Evolutionary conservation across 169 alveolate species (phyloP).

Genomic region (Plasmodium sp.): DNA sequence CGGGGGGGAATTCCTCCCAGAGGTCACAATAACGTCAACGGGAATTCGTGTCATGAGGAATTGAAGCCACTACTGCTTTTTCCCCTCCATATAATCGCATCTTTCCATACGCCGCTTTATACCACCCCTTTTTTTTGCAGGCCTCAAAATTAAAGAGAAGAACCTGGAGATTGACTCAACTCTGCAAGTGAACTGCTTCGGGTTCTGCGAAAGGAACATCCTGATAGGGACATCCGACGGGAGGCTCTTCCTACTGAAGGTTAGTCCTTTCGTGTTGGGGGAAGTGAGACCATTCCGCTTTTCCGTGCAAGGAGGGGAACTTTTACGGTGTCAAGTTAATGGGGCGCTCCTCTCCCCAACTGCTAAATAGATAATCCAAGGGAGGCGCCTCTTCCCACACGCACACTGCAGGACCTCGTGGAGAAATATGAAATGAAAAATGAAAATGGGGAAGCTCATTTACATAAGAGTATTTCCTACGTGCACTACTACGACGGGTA

Average conservation of each 20-base stretch:
- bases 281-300: neutral
- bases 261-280: neutral
- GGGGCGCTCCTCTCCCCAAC: neutral
- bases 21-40: neutral
- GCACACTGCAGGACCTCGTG: conserved; percentile 12
- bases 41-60: neutral
- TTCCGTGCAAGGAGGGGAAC: neutral
- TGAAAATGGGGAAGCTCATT: neutral
- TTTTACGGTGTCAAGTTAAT: neutral
- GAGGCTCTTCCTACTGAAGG: conserved; percentile 1
- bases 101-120: neutral
- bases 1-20: neutral
- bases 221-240: conserved; percentile 51
- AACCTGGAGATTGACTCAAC: conserved; percentile 31
- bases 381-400: neutral
- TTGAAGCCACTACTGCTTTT: neutral
- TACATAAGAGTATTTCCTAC: conserved; percentile 6
- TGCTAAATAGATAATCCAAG: neutral
- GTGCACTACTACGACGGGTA: conserved; percentile 24
- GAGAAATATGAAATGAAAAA: conserved; percentile 9
- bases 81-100: neutral
- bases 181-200: conserved; percentile 24
- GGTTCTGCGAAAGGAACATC: conserved; percentile 6
- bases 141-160: conserved; percentile 40
- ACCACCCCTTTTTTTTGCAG: neutral